phyloP scores from a whole-genome alignment of 495 filamentous ascomycete genomes.

The Neurospora tetraspora region DNA sequence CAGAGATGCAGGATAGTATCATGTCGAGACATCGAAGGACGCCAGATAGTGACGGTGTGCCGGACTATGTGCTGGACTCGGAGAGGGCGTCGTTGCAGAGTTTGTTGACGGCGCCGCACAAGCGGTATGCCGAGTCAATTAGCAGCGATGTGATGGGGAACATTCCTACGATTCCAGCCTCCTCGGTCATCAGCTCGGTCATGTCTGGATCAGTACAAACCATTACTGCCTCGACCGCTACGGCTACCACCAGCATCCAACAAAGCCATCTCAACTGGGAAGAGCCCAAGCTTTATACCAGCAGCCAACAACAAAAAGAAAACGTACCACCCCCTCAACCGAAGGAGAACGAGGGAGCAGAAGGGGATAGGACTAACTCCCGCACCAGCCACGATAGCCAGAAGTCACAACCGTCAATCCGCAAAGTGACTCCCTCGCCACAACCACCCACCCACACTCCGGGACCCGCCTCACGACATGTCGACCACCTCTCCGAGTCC shows the following conservation, averaged over 20 bases:
- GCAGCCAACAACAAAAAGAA: neutral
- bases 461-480: neutral
- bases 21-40: neutral
- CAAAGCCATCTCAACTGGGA: neutral
- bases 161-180: neutral
- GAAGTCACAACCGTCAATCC: conserved; percentile 42
- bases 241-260: neutral
- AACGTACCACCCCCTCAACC: neutral
- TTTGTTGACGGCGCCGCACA: neutral
- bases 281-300: neutral
- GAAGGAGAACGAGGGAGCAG: conserved; percentile 13
- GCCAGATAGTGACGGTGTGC: neutral
- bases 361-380: neutral
- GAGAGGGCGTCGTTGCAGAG: neutral
- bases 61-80: neutral
- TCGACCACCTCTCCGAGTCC: neutral
- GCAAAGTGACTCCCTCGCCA: neutral
- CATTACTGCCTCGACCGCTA: neutral
- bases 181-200: neutral
- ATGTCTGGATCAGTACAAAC: neutral
- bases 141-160: neutral
- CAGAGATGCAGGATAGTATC: neutral
- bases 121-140: neutral
- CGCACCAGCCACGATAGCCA: conserved; percentile 27
- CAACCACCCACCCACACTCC: neutral